Evolutionary conservation across 306 rosid species (phyloP).

Genomic region (Coriaria nepalensis): DNA sequence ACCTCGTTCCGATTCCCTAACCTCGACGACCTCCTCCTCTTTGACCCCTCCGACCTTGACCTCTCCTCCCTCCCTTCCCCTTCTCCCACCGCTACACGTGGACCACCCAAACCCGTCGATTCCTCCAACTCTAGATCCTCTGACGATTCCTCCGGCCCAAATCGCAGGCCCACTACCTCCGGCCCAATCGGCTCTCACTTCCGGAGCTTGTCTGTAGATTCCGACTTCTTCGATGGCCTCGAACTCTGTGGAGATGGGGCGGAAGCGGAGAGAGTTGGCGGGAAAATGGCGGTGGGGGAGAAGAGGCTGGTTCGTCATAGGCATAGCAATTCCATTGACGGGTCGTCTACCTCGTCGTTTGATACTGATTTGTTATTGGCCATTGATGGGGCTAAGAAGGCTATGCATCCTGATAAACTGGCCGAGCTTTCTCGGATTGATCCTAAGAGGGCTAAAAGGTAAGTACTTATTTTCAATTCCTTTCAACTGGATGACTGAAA

Average conservation of each 20-base stretch:
- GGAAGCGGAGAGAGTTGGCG: constrained; percentile 20
- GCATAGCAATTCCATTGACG: constrained; percentile 83
- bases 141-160: constrained; percentile 40
- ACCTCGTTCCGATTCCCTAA: constrained; percentile 64
- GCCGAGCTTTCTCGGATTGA: constrained; percentile 90
- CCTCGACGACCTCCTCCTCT: constrained; percentile 80
- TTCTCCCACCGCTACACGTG: constrained; percentile 6
- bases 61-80: constrained; percentile 53
- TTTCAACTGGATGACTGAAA: too few relatives aligned
- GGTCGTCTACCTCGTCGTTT: constrained; percentile 41
- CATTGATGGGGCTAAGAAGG: constrained; percentile 53
- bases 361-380: constrained; percentile 35
- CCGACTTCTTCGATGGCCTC: constrained; percentile 72
- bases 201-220: constrained; percentile 82
- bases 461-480: background rate
- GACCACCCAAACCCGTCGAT: constrained; percentile 27
- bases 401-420: constrained; percentile 74
- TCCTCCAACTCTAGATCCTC: constrained; percentile 19
- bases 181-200: constrained; percentile 22
- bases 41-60: constrained; percentile 85
- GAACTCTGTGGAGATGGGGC: constrained; percentile 22
- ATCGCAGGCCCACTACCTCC: constrained; percentile 13
- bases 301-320: constrained; percentile 43
- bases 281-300: constrained; percentile 20
- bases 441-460: constrained; percentile 93